These are phyloP conservation scores for Fagus sylvatica DNA, from an alignment of 306 rosid genomes.

Conservation along the genomic window DNA sequence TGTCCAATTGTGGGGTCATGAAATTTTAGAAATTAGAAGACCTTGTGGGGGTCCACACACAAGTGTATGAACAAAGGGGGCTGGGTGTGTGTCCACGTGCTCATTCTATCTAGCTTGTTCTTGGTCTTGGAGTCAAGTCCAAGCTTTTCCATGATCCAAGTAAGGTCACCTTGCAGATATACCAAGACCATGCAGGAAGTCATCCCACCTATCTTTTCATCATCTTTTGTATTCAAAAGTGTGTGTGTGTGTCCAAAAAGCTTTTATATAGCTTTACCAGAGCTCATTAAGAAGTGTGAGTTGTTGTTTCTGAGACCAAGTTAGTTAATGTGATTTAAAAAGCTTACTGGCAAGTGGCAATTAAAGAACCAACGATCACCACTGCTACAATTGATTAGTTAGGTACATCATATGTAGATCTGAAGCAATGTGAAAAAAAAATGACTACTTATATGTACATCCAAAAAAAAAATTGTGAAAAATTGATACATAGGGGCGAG, in stretches of 20 bases:
- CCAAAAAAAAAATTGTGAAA: too few relatives aligned
- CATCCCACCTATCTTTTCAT: conserved; percentile 23
- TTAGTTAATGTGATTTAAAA: background rate
- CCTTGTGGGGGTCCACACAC: conserved; percentile 19
- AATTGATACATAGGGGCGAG: background rate
- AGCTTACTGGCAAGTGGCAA: background rate
- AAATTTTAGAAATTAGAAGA: conserved; percentile 25
- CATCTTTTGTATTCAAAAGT: conserved; percentile 14
- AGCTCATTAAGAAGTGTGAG: conserved; percentile 9
- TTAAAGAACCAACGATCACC: background rate
- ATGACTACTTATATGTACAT: too few relatives aligned
- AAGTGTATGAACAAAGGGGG: conserved; percentile 21
- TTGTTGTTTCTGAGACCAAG: background rate
- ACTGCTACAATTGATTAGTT: background rate
- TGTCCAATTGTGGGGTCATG: conserved; percentile 25
- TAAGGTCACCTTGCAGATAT: conserved; percentile 8
- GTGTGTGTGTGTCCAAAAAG: background rate
- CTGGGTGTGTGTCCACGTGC: conserved; percentile 42
- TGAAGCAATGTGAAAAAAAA: background rate
- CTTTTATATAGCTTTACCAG: background rate
- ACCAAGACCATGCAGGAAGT: conserved; percentile 32
- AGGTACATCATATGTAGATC: background rate
- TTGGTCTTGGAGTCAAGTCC: conserved; percentile 16
- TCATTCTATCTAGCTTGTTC: conserved; percentile 14
- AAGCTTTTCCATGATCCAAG: conserved; percentile 12